A percentile compares a stretch with the other conserved stretches of the same genome.
Evolutionary conservation across 139 green algal species (phyloP).

Genomic region (Volvox reticuliferus): DNA sequence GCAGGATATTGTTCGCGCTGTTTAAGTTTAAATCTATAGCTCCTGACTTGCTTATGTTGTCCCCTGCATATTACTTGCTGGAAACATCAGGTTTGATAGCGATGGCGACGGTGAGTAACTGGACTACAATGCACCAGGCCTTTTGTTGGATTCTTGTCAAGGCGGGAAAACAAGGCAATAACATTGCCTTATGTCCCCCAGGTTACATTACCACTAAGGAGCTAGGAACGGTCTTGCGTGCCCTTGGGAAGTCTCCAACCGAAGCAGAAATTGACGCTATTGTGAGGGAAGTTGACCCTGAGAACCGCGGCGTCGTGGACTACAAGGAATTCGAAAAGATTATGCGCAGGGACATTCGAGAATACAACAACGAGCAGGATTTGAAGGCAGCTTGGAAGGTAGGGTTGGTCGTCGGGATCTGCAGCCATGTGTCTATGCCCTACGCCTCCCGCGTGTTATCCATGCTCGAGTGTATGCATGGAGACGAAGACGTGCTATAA

Average conservation of each 20-base stretch:
- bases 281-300: constrained; percentile 54
- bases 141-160: background rate
- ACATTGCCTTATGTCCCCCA: background rate
- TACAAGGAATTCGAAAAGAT: constrained; percentile 62
- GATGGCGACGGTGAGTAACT: constrained; percentile 33
- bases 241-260: constrained; percentile 55
- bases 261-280: constrained; percentile 55
- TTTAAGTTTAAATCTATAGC: constrained; percentile 1
- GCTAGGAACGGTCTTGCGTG: constrained; percentile 56
- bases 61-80: background rate
- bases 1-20: background rate
- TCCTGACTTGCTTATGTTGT: background rate
- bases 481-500: no score
- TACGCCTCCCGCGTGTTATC: no score
- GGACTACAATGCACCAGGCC: background rate
- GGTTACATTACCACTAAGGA: constrained; percentile 62
- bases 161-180: background rate
- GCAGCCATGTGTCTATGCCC: no score
- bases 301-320: constrained; percentile 50
- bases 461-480: no score
- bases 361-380: constrained; percentile 65
- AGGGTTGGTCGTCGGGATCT: background rate
- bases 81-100: constrained; percentile 23
- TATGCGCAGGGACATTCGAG: constrained; percentile 54
- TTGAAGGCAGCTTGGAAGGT: constrained; percentile 62